These are phyloP conservation scores for Dacryopinax spathularia DNA, from an alignment of 768 basidiomycete genomes.

Conservation along the genomic window DNA sequence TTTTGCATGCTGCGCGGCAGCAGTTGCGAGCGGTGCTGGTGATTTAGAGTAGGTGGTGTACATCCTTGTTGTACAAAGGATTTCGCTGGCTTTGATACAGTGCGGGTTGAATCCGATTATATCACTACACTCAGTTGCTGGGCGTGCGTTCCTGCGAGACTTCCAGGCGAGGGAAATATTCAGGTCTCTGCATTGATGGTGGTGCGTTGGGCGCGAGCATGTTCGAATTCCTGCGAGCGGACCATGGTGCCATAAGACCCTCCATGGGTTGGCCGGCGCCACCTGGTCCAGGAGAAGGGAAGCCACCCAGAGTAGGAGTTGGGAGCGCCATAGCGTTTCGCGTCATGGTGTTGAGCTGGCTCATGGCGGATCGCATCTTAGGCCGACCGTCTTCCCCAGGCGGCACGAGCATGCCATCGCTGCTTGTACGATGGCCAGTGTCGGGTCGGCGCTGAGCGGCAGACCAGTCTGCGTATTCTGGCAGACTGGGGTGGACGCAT, in stretches of 20 bases:
- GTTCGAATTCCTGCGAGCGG: not conserved
- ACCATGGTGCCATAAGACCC: not conserved
- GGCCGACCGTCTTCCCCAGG: not conserved
- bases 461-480: not conserved
- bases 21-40: not conserved
- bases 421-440: not conserved
- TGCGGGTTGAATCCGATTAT: not conserved
- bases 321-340: not conserved
- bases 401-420: not conserved
- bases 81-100: conserved; percentile 2
- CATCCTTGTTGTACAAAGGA: conserved; percentile 4
- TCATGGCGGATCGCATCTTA: not conserved
- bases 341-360: not conserved
- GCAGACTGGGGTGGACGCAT: conserved; percentile 1
- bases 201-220: not conserved
- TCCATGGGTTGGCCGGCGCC: not conserved
- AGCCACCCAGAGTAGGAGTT: not conserved
- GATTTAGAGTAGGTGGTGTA: not conserved
- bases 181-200: not conserved
- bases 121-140: conserved; percentile 1
- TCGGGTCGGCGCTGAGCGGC: not conserved
- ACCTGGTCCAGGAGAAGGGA: not conserved
- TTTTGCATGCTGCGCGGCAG: not conserved
- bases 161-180: not conserved
- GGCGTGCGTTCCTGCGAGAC: conserved; percentile 1